Percentiles rank a stretch among this genome's conserved stretches.
Conservation (phyloP, 371 early-diverging fungal genomes). For the Mucor lusitanicus region DNA sequence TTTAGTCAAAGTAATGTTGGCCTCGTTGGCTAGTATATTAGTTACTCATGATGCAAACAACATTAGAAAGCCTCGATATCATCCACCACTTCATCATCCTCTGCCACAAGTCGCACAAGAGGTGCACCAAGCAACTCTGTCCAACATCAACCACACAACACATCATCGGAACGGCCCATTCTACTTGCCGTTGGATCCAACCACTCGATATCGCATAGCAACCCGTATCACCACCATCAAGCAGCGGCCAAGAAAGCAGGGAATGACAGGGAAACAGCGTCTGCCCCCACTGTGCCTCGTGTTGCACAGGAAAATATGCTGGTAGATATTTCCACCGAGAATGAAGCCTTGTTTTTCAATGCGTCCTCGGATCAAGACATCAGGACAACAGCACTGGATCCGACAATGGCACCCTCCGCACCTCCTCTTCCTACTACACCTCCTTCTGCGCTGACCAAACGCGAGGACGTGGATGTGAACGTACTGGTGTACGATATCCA, state of each 20-base stretch:
- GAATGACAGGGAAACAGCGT: neutral
- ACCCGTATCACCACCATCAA: conserved; percentile 9
- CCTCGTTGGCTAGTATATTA: neutral
- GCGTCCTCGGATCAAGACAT: conserved; percentile 35
- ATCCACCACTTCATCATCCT: neutral
- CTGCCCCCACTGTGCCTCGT: conserved; percentile 1
- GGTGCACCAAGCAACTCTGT: neutral
- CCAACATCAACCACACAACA: neutral
- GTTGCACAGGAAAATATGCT: neutral
- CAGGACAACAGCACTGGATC: neutral
- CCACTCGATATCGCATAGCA: neutral
- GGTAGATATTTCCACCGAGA: conserved; percentile 11
- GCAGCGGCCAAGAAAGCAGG: neutral
- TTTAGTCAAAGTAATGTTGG: neutral
- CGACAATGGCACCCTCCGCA: neutral
- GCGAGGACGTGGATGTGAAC: neutral
- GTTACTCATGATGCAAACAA: neutral
- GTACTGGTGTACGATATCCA: conserved; percentile 4
- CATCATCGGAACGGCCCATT: neutral
- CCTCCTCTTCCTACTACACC: neutral
- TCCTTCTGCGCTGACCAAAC: neutral
- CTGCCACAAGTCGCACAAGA: neutral
- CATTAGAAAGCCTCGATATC: neutral
- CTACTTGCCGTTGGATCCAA: neutral
- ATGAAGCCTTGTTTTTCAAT: conserved; percentile 51